A percentile compares a stretch with the other conserved stretches of the same genome.
These are phyloP conservation scores for Cyberlindnera americana DNA, from an alignment of 805 yeast genomes.

Conservation along the genomic window DNA sequence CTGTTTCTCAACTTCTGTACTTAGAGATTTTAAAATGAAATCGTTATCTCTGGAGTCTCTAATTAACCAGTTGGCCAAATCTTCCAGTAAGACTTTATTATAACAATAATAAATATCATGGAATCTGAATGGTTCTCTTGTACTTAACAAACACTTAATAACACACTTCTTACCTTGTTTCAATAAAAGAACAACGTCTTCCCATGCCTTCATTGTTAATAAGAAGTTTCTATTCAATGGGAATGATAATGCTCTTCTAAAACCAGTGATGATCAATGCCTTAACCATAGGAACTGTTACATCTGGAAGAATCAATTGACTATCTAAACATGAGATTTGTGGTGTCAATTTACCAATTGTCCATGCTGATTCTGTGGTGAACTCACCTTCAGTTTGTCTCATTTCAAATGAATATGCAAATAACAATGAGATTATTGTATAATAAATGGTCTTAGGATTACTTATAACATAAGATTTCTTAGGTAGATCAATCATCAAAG, in stretches of 20 bases:
- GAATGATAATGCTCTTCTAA: slow-evolving; percentile 70
- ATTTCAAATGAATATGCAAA: slow-evolving; percentile 75
- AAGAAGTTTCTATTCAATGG: slow-evolving; percentile 77
- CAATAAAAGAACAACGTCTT: slow-evolving; percentile 63
- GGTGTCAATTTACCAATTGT: slow-evolving; percentile 84
- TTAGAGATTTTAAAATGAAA: slow-evolving; percentile 53
- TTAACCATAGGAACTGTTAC: slow-evolving; percentile 35
- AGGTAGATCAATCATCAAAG: slow-evolving; percentile 68
- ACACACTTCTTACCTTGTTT: slow-evolving; percentile 68
- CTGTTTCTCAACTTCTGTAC: slow-evolving; percentile 56
- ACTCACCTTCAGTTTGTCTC: slow-evolving; percentile 67
- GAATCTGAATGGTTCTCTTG: slow-evolving; percentile 70
- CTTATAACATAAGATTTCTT: slow-evolving; percentile 54
- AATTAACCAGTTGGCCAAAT: slow-evolving; percentile 71
- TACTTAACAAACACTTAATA: slow-evolving; percentile 53
- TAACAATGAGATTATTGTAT: slow-evolving; percentile 60
- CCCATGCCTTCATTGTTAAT: slow-evolving; percentile 62
- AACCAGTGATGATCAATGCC: slow-evolving; percentile 55
- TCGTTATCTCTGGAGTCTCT: slow-evolving; percentile 56
- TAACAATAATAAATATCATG: slow-evolving; percentile 86
- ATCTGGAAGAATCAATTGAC: slow-evolving; percentile 40
- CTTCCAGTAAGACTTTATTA: slow-evolving; percentile 72
- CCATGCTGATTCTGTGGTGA: slow-evolving; percentile 90
- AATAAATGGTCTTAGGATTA: slow-evolving; percentile 53
- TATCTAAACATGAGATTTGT: slow-evolving; percentile 69